phyloP scores from a whole-genome alignment of 2,329 filamentous ascomycete genomes.

The Talaromyces rugulosus region DNA sequence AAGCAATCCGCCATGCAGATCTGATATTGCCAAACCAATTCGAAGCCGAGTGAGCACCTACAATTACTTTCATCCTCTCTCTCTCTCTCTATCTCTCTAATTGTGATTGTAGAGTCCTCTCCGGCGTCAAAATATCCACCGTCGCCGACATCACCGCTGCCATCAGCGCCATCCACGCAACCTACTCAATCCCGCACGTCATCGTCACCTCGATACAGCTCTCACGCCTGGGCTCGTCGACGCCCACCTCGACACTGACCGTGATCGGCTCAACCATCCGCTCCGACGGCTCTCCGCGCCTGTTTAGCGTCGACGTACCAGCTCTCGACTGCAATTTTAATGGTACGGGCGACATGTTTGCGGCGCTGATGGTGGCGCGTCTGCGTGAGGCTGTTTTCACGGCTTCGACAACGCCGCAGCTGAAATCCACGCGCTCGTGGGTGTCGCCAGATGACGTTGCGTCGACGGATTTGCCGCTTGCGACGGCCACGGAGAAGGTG shows the following conservation, averaged over 20 bases:
- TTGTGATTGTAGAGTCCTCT: slow-evolving; percentile 61
- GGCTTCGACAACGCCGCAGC: slow-evolving; percentile 28
- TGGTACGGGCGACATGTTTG: slow-evolving; percentile 98
- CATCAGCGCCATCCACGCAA: slow-evolving; percentile 71
- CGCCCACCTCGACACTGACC: slow-evolving; percentile 51
- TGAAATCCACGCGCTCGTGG: slow-evolving; percentile 64
- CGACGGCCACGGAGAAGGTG: slow-evolving; percentile 78
- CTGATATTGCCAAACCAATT: slow-evolving; percentile 95
- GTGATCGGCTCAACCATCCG: slow-evolving; percentile 72
- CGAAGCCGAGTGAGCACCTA: slow-evolving; percentile 75
- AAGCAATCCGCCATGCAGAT: slow-evolving; percentile 74
- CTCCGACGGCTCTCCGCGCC: slow-evolving; percentile 63
- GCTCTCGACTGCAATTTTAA: slow-evolving; percentile 90
- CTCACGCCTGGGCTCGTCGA: slow-evolving; percentile 40
- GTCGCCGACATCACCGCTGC: slow-evolving; percentile 68
- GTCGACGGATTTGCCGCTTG: slow-evolving; percentile 71
- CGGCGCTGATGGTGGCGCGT: slow-evolving; percentile 79
- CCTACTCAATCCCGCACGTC: slow-evolving; percentile 76
- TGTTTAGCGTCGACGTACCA: slow-evolving; percentile 84
- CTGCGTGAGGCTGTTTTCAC: slow-evolving; percentile 73
- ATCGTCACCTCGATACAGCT: slow-evolving; percentile 87
- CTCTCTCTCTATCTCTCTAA: background rate
- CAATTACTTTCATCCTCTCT: background rate
- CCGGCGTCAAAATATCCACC: slow-evolving; percentile 76
- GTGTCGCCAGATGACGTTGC: slow-evolving; percentile 67